A percentile compares a stretch with the other conserved stretches of the same genome.
Conservation (phyloP, 1,284 basidiomycete species). For the Puccinia hordei region DNA sequence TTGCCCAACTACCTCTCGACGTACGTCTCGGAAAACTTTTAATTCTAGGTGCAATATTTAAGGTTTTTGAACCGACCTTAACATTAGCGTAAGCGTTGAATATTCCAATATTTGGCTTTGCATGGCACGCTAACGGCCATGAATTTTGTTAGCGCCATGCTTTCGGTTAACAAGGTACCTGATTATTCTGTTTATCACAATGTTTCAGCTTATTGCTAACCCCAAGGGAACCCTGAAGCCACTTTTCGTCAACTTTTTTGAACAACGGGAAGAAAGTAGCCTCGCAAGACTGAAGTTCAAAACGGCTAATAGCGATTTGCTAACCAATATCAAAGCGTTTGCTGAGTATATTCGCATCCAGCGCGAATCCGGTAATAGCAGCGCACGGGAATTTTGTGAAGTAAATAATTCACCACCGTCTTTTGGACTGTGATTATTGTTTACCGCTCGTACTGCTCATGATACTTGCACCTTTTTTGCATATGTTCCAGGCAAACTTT, state of each 20-base stretch:
- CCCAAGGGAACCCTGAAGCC: constrained; percentile 86
- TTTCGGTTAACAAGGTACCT: constrained; percentile 43
- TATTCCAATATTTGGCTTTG: constrained; percentile 67
- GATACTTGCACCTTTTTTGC: background rate
- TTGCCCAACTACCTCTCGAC: constrained; percentile 82
- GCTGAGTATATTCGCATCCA: constrained; percentile 68
- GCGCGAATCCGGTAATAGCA: constrained; percentile 63
- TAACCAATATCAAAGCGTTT: constrained; percentile 79
- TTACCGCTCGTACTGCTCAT: background rate
- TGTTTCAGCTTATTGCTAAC: constrained; percentile 63
- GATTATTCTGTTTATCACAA: background rate
- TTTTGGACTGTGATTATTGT: background rate
- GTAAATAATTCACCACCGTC: constrained; percentile 61
- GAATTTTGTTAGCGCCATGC: constrained; percentile 34
- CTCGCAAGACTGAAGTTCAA: constrained; percentile 73
- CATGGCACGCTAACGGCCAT: constrained; percentile 52
- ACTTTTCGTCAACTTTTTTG: constrained; percentile 76
- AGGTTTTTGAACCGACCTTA: constrained; percentile 57
- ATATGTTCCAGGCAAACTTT: constrained; percentile 66
- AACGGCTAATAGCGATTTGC: constrained; percentile 76
- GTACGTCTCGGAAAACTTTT: constrained; percentile 80
- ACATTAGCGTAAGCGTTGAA: constrained; percentile 63
- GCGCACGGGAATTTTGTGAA: constrained; percentile 71
- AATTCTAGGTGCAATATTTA: constrained; percentile 58
- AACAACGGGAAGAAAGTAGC: constrained; percentile 76